Evolutionary conservation across 441 rosid species (phyloP).

Genomic region (Erysimum cheiri): DNA sequence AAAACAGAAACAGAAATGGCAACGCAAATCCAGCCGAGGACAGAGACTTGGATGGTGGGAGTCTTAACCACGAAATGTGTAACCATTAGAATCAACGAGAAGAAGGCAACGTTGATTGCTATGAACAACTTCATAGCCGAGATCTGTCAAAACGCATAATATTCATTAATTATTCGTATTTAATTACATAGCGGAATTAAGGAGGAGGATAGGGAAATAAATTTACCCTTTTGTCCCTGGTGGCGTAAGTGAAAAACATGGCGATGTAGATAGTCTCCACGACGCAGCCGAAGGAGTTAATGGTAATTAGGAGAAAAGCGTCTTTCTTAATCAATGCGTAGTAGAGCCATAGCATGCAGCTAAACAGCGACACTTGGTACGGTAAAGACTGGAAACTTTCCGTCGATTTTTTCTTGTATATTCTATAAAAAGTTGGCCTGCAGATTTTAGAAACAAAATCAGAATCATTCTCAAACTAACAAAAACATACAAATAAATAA

Average conservation of each 20-base stretch:
- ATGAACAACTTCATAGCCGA: conserved; percentile 59
- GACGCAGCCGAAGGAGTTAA: conserved; percentile 78
- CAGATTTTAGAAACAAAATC: neutral
- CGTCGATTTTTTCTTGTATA: conserved; percentile 70
- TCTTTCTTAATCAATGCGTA: conserved; percentile 65
- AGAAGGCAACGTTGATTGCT: conserved; percentile 62
- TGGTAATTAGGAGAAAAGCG: conserved; percentile 74
- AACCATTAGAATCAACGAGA: conserved; percentile 54
- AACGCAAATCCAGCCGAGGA: conserved; percentile 89
- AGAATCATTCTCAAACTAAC: conserved; percentile 10
- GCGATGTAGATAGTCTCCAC: conserved; percentile 70
- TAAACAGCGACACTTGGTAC: conserved; percentile 79
- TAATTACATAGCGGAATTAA: neutral
- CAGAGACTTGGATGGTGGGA: conserved; percentile 34
- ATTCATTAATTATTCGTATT: neutral
- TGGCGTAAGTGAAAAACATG: conserved; percentile 66
- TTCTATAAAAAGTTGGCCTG: conserved; percentile 81
- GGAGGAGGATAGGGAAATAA: neutral
- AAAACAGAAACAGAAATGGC: conserved; percentile 71
- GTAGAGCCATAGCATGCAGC: conserved; percentile 87
- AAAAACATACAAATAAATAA: neutral
- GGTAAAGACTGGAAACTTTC: conserved; percentile 83
- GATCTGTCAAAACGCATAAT: conserved; percentile 51
- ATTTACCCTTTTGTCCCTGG: conserved; percentile 58
- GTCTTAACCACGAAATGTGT: conserved; percentile 49